Percentiles rank a stretch among this genome's conserved stretches.
Evolutionary conservation across 169 alveolate species (phyloP).

Genomic region (Theileria sp.): DNA sequence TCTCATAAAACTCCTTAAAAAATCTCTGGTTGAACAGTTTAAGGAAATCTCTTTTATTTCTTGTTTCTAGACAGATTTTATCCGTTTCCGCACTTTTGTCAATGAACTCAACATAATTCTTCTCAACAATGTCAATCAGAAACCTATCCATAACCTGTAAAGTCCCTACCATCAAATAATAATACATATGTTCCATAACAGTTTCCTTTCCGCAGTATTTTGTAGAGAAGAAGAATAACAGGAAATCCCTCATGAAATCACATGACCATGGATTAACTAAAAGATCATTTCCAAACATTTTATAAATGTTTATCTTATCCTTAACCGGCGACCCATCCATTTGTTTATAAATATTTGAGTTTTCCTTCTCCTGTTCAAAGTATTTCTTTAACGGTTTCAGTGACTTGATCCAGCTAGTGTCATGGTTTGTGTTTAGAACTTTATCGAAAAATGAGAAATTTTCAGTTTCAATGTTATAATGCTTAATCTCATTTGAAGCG

Average conservation of each 20-base stretch:
- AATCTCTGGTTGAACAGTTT: slow-evolving; percentile 19
- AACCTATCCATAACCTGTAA: slow-evolving; percentile 19
- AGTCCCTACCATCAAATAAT: slow-evolving; percentile 3
- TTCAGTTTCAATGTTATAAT: neutral
- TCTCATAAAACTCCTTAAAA: slow-evolving; percentile 23
- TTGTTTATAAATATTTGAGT: neutral
- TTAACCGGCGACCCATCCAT: neutral
- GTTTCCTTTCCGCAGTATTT: neutral
- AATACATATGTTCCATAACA: slow-evolving; percentile 13
- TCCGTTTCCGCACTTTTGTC: neutral
- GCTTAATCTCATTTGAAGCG: neutral
- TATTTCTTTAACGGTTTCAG: neutral
- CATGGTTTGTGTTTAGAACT: neutral
- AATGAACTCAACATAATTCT: neutral
- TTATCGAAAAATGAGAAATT: neutral
- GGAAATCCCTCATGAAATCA: slow-evolving; percentile 19
- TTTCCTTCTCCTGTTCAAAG: neutral
- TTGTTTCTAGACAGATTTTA: neutral
- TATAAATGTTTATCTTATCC: neutral
- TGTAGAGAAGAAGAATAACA: neutral
- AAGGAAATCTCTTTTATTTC: slow-evolving; percentile 34
- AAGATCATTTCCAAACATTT: slow-evolving; percentile 3
- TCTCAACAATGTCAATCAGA: neutral
- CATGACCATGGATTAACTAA: slow-evolving; percentile 22
- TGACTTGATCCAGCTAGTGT: neutral